Base-by-base conservation (phyloP, 768 basidiomycete species). In the Leucogyrophana mollusca region DNA sequence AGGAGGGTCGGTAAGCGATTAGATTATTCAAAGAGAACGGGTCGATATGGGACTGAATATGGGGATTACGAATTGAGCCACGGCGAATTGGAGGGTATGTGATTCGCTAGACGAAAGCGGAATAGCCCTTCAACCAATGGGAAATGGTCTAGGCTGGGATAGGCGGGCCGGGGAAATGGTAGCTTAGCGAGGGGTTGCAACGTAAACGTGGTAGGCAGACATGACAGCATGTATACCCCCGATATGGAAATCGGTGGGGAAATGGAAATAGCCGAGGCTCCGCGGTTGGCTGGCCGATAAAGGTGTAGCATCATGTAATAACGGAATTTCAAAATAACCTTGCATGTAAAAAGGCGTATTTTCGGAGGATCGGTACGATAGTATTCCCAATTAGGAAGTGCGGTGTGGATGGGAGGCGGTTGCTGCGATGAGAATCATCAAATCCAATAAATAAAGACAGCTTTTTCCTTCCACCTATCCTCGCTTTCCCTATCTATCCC, bases 371-470 rank as follows among this genome's bases (percentile, higher is more conserved):
- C 65, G 65, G 64, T 47, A 56, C 59, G 59, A 56, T 43, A 54
- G 47, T 5, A 56, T 30, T 57, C 59, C 51, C 0, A n/a, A 33
- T 52, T 30, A 21, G 55, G 64, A 43, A 20, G 21, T 24, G 11
- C 36, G 57, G 62, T 60, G 43, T 40, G 38, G 46, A 18, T 5
- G 10, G 46, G 49, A 46, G 46, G 53, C 45, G 42, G 49, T 47
- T 43, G 57, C 54, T 61, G 59, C 56, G 62, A 64, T 63, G 65
- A 58, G 65, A 67, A 61, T 61, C 63, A 56, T 37, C 43, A 56
- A 65, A 67, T 66, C 63, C 66, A 67, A 68, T 68, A 67, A 64
- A 65, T 67, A 61, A 38, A 50, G 63, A 53, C 63, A 55, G 58
- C 47, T 53, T 60, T 65, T 62, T 59, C 44, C 42, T 39, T 43